These are phyloP conservation scores for Kwoniella bestiolae DNA, from an alignment of 768 basidiomycete species.

Conservation along the genomic window DNA sequence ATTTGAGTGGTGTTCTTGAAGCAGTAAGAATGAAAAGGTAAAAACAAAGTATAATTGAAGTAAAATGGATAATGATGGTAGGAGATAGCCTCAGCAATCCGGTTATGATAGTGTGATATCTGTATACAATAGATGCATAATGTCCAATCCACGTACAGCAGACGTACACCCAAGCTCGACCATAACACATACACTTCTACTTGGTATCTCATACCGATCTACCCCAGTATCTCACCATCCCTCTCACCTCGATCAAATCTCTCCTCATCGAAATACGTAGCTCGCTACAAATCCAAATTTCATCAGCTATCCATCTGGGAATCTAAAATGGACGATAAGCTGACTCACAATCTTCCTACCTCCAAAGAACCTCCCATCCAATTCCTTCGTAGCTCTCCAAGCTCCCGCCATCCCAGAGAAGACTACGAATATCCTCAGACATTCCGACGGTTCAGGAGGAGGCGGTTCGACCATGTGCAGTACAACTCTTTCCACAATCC, in stretches of 20 bases:
- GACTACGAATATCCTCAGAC: constrained; percentile 85
- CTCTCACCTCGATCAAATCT: constrained; percentile 51
- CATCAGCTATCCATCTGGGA: no score
- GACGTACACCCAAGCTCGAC: no score
- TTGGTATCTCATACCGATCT: no score
- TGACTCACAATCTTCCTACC: constrained; percentile 68
- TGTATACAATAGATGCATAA: not conserved
- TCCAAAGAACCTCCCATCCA: constrained; percentile 91
- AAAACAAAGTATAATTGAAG: not conserved
- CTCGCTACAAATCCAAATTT: constrained; percentile 32
- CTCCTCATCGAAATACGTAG: constrained; percentile 53
- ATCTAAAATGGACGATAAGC: not conserved
- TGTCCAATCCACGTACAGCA: not conserved
- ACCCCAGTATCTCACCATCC: constrained; percentile 33
- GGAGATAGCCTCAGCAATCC: no score
- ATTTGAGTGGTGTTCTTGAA: no score
- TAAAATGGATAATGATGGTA: no score
- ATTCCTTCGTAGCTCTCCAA: constrained; percentile 91
- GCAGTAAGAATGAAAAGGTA: not conserved
- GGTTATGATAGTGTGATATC: no score
- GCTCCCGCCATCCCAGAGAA: constrained; percentile 91
- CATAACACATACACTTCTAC: no score
- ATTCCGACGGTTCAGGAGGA: constrained; percentile 71
- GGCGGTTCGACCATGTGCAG: constrained; percentile 76
- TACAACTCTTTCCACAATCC: constrained; percentile 86